A percentile compares a stretch with the other conserved stretches of the same genome.
Evolutionary conservation across 169 alveolate species (phyloP).

Genomic region (Eimeria sp.): DNA sequence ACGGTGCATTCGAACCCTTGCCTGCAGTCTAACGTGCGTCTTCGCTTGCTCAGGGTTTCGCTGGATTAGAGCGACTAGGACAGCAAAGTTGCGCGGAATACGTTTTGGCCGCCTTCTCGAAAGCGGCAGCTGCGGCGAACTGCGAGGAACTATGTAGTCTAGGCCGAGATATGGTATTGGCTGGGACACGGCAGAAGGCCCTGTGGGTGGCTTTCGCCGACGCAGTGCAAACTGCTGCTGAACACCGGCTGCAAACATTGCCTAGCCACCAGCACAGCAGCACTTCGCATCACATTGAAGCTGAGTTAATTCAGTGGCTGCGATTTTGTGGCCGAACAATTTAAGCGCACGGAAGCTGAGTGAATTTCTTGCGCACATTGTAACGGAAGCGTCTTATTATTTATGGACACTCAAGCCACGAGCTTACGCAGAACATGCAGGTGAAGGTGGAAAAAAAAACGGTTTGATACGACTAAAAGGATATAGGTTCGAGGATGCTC

Average conservation of each 20-base stretch:
- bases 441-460: neutral
- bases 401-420: neutral
- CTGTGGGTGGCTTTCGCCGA: constrained; percentile 66
- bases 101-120: constrained; percentile 62
- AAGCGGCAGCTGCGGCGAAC: constrained; percentile 50
- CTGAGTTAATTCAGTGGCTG: constrained; percentile 31
- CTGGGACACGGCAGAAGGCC: constrained; percentile 26
- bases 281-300: neutral
- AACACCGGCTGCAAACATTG: constrained; percentile 8
- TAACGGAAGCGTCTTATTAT: neutral
- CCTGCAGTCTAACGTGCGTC: neutral
- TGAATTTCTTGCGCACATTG: neutral
- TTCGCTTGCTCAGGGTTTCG: constrained; percentile 46
- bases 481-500: neutral
- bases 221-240: constrained; percentile 28
- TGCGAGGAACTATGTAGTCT: constrained; percentile 48
- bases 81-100: constrained; percentile 42
- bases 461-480: neutral
- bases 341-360: neutral
- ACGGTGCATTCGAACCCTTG: neutral
- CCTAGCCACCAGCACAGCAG: neutral
- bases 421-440: neutral
- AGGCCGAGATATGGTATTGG: constrained; percentile 46
- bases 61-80: constrained; percentile 61
- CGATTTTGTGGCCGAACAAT: constrained; percentile 56